Evolutionary conservation across 2,329 filamentous ascomycete species (phyloP).

Genomic region (Cladophialophora psammophila): DNA sequence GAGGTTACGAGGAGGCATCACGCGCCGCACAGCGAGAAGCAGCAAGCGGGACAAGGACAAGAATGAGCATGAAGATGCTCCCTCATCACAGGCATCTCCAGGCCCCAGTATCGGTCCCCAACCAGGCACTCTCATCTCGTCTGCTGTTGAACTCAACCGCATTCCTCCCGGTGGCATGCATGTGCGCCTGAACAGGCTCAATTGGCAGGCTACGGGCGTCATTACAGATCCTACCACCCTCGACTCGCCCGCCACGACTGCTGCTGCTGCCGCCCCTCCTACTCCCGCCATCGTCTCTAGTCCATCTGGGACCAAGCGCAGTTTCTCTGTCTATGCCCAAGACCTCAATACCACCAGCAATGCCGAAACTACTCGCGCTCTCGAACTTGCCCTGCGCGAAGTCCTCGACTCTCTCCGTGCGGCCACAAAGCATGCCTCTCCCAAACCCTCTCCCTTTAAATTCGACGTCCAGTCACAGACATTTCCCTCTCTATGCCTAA

Average conservation of each 20-base stretch:
- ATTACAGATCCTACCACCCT: slow-evolving; percentile 74
- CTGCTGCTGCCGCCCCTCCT: slow-evolving; percentile 42
- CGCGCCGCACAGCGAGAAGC: slow-evolving; percentile 78
- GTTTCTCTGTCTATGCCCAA: slow-evolving; percentile 38
- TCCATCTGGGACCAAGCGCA: slow-evolving; percentile 40
- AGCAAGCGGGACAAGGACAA: slow-evolving; percentile 67
- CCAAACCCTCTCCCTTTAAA: slow-evolving; percentile 65
- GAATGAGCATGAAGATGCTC: slow-evolving; percentile 61
- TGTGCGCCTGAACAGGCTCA: slow-evolving; percentile 64
- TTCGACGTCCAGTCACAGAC: slow-evolving; percentile 87
- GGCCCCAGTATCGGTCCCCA: slow-evolving; percentile 17
- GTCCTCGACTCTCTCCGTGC: slow-evolving; percentile 81
- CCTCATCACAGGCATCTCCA: slow-evolving; percentile 43
- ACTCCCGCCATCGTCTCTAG: slow-evolving; percentile 37
- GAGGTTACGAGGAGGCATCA: slow-evolving; percentile 83
- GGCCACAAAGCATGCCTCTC: slow-evolving; percentile 62
- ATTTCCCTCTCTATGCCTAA: slow-evolving; percentile 83
- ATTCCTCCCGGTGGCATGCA: slow-evolving; percentile 38
- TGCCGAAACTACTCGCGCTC: slow-evolving; percentile 76
- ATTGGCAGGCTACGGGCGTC: slow-evolving; percentile 79
- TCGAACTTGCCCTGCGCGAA: slow-evolving; percentile 85
- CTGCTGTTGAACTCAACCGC: slow-evolving; percentile 28
- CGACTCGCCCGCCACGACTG: slow-evolving; percentile 52
- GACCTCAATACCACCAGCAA: slow-evolving; percentile 30
- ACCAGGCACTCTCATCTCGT: slow-evolving; percentile 17